These are phyloP conservation scores for Roridomyces roridus DNA, from an alignment of 768 basidiomycete species.

Conservation along the genomic window DNA sequence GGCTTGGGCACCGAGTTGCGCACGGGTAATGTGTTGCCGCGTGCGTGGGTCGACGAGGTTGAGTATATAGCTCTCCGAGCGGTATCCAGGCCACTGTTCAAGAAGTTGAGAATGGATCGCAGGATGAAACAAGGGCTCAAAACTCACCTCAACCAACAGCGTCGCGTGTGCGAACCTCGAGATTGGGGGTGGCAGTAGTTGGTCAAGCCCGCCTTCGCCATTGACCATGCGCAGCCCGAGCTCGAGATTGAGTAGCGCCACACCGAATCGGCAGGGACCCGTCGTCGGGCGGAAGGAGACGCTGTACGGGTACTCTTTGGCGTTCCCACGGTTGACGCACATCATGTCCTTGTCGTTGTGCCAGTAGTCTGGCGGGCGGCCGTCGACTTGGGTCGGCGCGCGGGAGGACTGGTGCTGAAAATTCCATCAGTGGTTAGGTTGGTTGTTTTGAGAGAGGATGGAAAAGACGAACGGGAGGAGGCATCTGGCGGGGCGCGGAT, in stretches of 20 bases:
- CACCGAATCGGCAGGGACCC: conserved; percentile 20
- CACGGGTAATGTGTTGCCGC: conserved; percentile 14
- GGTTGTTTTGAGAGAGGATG: too few relatives aligned
- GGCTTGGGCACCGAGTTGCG: conserved; percentile 13
- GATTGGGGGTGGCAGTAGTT: neutral
- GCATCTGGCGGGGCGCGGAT: too few relatives aligned
- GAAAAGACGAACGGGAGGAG: too few relatives aligned
- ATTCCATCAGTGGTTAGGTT: too few relatives aligned
- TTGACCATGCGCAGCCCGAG: conserved; percentile 3
- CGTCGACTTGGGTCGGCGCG: conserved; percentile 17
- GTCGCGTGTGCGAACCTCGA: neutral
- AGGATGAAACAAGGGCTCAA: neutral
- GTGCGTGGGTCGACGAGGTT: conserved; percentile 15
- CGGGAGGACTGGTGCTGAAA: neutral
- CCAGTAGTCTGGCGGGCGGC: conserved; percentile 19
- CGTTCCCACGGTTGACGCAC: conserved; percentile 4
- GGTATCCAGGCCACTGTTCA: conserved; percentile 22
- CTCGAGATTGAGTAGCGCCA: conserved; percentile 22
- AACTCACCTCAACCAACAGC: conserved; percentile 9
- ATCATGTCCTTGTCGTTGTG: conserved; percentile 15
- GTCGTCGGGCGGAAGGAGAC: conserved; percentile 12
- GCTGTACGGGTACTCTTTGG: conserved; percentile 1
- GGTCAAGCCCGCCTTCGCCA: neutral
- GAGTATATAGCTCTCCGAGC: conserved; percentile 9
- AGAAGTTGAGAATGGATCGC: neutral